These are phyloP conservation scores for Fusarium veterinarium DNA, from an alignment of 2,329 filamentous ascomycete species.

Conservation along the genomic window DNA sequence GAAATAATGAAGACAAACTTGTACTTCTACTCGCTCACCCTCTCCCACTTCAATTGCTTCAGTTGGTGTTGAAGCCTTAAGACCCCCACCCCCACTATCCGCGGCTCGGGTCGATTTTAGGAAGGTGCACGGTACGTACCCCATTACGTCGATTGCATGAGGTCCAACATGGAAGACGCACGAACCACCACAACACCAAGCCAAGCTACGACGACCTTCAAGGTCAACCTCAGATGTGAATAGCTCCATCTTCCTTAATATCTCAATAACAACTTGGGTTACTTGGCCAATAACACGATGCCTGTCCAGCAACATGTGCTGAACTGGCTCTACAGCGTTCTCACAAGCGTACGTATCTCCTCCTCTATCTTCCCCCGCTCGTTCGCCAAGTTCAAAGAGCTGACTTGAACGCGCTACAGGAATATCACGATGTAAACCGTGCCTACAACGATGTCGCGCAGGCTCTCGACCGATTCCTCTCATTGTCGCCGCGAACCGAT, in stretches of 20 bases:
- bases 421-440: slow-evolving; percentile 92
- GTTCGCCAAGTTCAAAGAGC: slow-evolving; percentile 6
- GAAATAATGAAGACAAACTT: background rate
- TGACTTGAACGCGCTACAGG: slow-evolving; percentile 63
- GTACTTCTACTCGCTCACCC: background rate
- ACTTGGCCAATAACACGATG: slow-evolving; percentile 54
- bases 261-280: background rate
- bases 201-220: slow-evolving; percentile 31
- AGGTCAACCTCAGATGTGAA: slow-evolving; percentile 28
- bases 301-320: slow-evolving; percentile 89
- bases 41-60: background rate
- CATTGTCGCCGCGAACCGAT: slow-evolving; percentile 87
- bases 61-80: background rate
- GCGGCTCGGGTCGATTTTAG: slow-evolving; percentile 27
- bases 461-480: slow-evolving; percentile 81
- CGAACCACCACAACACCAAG: slow-evolving; percentile 23
- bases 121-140: slow-evolving; percentile 37
- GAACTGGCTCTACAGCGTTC: slow-evolving; percentile 93
- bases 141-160: slow-evolving; percentile 36
- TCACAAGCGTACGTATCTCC: slow-evolving; percentile 73
- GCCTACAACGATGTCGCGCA: slow-evolving; percentile 93
- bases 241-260: slow-evolving; percentile 8
- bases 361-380: slow-evolving; percentile 15
- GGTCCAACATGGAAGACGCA: slow-evolving; percentile 20
- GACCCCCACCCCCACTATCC: slow-evolving; percentile 35